A percentile compares a stretch with the other conserved stretches of the same genome.
Conservation (phyloP, 768 basidiomycete genomes). For the Tylopilus subfusipes region DNA sequence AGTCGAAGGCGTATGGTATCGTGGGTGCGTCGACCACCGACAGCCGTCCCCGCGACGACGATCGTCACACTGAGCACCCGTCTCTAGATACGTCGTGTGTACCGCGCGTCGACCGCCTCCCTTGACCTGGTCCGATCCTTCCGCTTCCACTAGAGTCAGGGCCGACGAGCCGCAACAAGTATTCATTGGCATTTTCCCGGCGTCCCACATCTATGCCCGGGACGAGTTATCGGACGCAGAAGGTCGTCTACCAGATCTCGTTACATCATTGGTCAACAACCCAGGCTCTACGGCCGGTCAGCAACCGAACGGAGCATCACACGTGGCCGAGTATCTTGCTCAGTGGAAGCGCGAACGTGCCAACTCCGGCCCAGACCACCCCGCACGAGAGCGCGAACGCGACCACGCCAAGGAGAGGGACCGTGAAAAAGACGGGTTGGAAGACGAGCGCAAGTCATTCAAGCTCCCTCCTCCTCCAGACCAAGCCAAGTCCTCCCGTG, state of each 20-base stretch:
- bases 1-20: conserved; percentile 82
- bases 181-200: conserved; percentile 92
- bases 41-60: neutral
- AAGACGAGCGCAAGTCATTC: conserved; percentile 57
- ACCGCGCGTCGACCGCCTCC: conserved; percentile 68
- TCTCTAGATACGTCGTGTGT: conserved; percentile 76
- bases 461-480: conserved; percentile 72
- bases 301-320: conserved; percentile 33
- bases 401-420: conserved; percentile 45
- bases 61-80: neutral
- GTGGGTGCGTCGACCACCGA: conserved; percentile 64
- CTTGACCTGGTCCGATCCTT: conserved; percentile 65
- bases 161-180: conserved; percentile 81
- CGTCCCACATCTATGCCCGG: conserved; percentile 81
- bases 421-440: conserved; percentile 65
- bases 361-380: conserved; percentile 25
- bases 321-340: conserved; percentile 44
- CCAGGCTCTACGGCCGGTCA: conserved; percentile 30
- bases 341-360: conserved; percentile 40
- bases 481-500: conserved; percentile 68
- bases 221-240: conserved; percentile 87
- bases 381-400: conserved; percentile 34
- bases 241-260: conserved; percentile 76
- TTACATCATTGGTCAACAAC: conserved; percentile 47
- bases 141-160: conserved; percentile 44